These are phyloP conservation scores for Monilinia polystroma DNA, from an alignment of 2,329 filamentous ascomycete genomes.

Conservation along the genomic window DNA sequence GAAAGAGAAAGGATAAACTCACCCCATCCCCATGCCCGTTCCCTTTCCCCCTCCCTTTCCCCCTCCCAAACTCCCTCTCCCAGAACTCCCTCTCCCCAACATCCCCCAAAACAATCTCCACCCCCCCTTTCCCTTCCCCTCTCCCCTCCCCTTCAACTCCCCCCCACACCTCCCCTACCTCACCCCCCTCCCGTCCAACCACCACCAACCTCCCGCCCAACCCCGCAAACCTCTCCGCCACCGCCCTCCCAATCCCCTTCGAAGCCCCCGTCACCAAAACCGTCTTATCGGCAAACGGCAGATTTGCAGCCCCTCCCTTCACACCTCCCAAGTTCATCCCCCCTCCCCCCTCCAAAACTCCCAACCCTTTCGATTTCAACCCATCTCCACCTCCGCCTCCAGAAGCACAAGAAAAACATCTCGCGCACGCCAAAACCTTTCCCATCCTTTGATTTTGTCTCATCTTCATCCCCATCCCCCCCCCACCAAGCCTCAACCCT, in stretches of 20 bases:
- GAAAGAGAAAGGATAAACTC: background rate
- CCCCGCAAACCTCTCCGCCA: conserved; percentile 63
- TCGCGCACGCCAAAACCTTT: no score
- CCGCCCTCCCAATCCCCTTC: conserved; percentile 67
- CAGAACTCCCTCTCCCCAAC: conserved; percentile 36
- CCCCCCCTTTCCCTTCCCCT: conserved; percentile 23
- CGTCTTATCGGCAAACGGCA: conserved; percentile 30
- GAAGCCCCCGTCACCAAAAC: conserved; percentile 67
- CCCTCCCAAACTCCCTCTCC: conserved; percentile 24
- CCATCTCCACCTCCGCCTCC: no score
- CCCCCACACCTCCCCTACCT: conserved; percentile 16
- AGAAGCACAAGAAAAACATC: no score
- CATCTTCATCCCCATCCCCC: no score
- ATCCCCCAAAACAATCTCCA: conserved; percentile 37
- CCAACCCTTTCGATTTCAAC: no score
- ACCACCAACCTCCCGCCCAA: conserved; percentile 58
- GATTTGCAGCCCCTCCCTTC: no score
- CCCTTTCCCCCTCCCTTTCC: background rate
- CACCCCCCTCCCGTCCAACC: conserved; percentile 53
- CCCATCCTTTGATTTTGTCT: no score
- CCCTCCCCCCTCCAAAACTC: no score
- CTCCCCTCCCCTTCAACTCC: conserved; percentile 42
- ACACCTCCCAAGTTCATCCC: background rate
- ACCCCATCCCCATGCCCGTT: background rate
- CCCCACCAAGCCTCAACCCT: no score